A percentile compares a stretch with the other conserved stretches of the same genome.
Conservation (phyloP, 1,284 basidiomycete genomes). For the Nidula niveotomentosa region DNA sequence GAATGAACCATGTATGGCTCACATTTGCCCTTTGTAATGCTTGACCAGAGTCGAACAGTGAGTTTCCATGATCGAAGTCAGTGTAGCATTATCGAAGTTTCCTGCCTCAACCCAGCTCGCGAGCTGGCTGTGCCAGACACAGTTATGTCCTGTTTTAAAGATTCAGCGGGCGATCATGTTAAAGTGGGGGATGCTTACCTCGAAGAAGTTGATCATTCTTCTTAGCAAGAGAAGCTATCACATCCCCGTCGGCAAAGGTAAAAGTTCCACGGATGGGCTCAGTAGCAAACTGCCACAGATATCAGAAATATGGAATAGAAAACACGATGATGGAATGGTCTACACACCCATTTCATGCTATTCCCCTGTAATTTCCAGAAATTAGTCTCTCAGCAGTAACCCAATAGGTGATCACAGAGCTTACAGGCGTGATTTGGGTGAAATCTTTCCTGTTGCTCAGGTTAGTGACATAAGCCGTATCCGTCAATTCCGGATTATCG, state of each 20-base stretch:
- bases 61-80: constrained; percentile 41
- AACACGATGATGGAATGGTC: not conserved
- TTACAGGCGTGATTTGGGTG: constrained; percentile 47
- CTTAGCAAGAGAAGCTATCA: constrained; percentile 45
- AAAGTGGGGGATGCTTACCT: constrained; percentile 19
- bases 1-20: constrained; percentile 20
- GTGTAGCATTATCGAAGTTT: constrained; percentile 38
- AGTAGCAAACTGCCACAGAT: constrained; percentile 40
- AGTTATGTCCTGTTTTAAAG: constrained; percentile 38
- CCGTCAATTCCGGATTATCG: constrained; percentile 51
- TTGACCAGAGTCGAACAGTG: constrained; percentile 46
- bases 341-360: constrained; percentile 55
- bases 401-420: not conserved
- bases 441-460: constrained; percentile 45
- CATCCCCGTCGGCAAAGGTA: constrained; percentile 44
- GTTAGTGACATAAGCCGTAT: constrained; percentile 39
- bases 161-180: not conserved
- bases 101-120: constrained; percentile 48
- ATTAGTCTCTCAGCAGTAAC: not conserved
- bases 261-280: constrained; percentile 49
- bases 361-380: constrained; percentile 26
- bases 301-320: not conserved
- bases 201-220: constrained; percentile 39
- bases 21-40: constrained; percentile 52
- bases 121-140: constrained; percentile 58